Base-by-base conservation (phyloP, 2,329 filamentous ascomycete genomes). In the Tolypocladium ovalisporum region DNA sequence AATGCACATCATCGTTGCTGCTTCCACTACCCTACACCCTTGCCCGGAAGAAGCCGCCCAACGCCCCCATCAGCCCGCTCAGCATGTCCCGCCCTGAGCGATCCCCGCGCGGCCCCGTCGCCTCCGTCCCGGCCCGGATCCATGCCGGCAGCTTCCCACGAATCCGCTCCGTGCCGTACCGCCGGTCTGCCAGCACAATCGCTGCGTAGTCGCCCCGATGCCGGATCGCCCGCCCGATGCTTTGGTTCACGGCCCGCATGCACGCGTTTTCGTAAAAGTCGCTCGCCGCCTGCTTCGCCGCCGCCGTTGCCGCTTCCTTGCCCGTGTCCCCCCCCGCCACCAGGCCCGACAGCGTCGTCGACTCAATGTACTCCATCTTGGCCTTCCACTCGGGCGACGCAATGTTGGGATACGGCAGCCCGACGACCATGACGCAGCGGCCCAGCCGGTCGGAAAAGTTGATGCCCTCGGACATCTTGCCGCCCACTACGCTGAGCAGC, bases 191-290 rank as follows among this genome's bases (percentile, higher is more conserved):
- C 67, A 99, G 80, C 57, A 97, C 74, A 61, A 99, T 97, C 19
- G 88, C 86, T 5, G 94, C 94, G 72, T 96, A 97, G 72, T 99
- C 94, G 29, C 82, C 84, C 57, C 81, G 82, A 69, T 99, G 94
- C 52, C 94, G 79, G 65, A 99, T 97, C 1, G 91, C 94, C 58
- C 94, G 79, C 1, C 94, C 94, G 63, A 99, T 92, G 67, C 90
- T 94, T 75, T 99, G 94, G 70, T 99, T 99, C 5, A 99, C 94
- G 5, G 92, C 90, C 42, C 94, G 81, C 92, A 99, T 97, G 70
- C 92, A 97, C 0, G 90, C 84, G 68, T 97, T 97, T 70, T 97
- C 91, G 68, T 95, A 96, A 67, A 90, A 96, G 60, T 93, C 89
- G 55, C 87, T 77, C 2, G 87, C 85, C 5, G 85, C 75, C 62